Evolutionary conservation across 106 monocot genomes (phyloP), one percentile per base, ranked within the genome.

Genomic region (Apostasia ramifera): DNA sequence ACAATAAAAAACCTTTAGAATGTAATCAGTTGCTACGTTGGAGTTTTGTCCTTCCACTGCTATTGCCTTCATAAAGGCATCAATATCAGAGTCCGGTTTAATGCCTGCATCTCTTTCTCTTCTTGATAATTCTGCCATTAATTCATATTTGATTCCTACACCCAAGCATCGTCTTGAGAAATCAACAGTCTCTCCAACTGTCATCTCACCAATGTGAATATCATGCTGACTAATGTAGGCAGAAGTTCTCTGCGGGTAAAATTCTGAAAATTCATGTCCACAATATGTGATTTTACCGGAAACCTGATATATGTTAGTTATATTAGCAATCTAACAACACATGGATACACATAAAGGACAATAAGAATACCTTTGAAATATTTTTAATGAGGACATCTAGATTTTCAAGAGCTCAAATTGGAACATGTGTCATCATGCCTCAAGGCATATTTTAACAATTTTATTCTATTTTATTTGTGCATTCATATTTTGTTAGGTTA

Each of bases 191-290:
- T 92, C 92, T 63, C 92, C 69, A 59, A 97, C 95, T 2, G 95
- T 92, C 92, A 97, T 83, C 74, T 92, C 89, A 6, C 78, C 73
- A 55, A 69, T 79, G 73, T 92, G 95, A 58, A 92, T 78, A 59
- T 97, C 89, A n/a, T 89, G 71, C 66, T 97, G 95, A 61, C 92
- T 81, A 37, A 97, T 84, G 70, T 97, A 97, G 12, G 92, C 89
- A 55, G 79, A 74, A 12, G 92, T 92, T 65, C 82, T 84, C 73
- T 87, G 76, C 2, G 95, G 89, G 39, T 79, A 60, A 56, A 92
- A 97, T 45, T 97, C 89, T 0, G 71, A 71, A 14, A 89, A 47
- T 50, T 86, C 74, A 66, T 84, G 88, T 1, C 95, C 97, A 60
- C 84, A 84, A 63, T 97, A 97, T 5, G 87, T 84, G 71, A 92